These are phyloP conservation scores for Lunasporangiospora selenospora DNA, from an alignment of 192 early-diverging fungal species.

Conservation along the genomic window DNA sequence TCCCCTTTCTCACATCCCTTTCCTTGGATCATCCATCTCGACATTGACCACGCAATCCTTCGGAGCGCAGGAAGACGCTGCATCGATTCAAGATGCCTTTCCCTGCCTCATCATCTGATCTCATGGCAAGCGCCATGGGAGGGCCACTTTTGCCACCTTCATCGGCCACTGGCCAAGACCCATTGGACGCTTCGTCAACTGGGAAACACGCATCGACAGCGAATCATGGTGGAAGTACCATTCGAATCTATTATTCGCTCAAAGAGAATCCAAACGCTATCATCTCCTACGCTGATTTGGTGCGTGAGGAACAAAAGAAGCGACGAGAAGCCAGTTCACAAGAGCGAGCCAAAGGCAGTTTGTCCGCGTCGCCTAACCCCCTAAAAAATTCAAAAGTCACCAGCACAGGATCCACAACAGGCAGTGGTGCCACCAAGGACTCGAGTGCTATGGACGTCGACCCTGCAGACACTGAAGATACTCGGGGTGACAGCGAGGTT, in stretches of 20 bases:
- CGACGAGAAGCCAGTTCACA: too few relatives aligned
- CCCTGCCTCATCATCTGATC: constrained; percentile 13
- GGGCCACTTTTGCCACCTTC: not conserved
- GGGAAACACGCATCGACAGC: not conserved
- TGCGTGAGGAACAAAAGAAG: constrained; percentile 32
- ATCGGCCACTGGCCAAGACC: not conserved
- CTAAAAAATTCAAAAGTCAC: constrained; percentile 25
- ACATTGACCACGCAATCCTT: too few relatives aligned
- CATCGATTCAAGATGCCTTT: too few relatives aligned
- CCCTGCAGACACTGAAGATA: constrained; percentile 33
- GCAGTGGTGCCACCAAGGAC: constrained; percentile 1
- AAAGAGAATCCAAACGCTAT: constrained; percentile 42
- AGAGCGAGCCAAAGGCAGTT: too few relatives aligned
- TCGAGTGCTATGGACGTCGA: constrained; percentile 43
- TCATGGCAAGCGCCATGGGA: constrained; percentile 39
- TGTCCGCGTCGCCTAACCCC: not conserved
- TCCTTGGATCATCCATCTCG: too few relatives aligned
- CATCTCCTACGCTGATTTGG: constrained; percentile 37
- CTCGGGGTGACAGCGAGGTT: constrained; percentile 23
- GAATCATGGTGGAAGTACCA: not conserved
- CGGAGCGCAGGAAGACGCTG: too few relatives aligned
- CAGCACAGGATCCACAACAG: constrained; percentile 1
- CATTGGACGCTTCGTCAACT: not conserved
- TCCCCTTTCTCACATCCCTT: too few relatives aligned
- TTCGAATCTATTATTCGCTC: constrained; percentile 36